Evolutionary conservation across 192 early-diverging fungal species (phyloP).

Genomic region (Funneliformis mosseae): DNA sequence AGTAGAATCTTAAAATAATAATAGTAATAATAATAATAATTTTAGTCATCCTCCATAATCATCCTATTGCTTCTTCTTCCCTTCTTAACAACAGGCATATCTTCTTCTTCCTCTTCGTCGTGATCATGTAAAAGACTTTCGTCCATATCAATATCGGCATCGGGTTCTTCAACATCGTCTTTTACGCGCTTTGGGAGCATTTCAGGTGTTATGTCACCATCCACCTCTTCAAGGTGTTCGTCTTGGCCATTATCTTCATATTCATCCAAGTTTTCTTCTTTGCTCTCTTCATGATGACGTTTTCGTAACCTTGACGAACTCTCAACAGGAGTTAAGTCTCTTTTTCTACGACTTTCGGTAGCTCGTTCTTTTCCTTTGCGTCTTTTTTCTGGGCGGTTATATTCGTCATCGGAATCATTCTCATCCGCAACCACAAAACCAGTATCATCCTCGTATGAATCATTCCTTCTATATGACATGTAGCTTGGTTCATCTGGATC

Average conservation of each 20-base stretch:
- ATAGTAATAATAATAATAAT: not conserved
- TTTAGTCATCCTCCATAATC: not conserved
- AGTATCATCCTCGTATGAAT: slow-evolving; percentile 51
- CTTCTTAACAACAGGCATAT: not conserved
- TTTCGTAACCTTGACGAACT: not conserved
- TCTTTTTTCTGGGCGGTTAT: not conserved
- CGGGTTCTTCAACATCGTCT: not conserved
- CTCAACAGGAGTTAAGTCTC: not conserved
- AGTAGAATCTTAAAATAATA: too few relatives aligned
- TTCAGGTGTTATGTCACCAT: not conserved
- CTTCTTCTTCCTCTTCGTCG: slow-evolving; percentile 2
- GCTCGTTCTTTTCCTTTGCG: slow-evolving; percentile 2
- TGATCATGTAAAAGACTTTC: not conserved
- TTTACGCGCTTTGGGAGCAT: not conserved
- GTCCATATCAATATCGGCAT: not conserved
- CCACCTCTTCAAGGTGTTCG: not conserved
- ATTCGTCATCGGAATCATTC: slow-evolving; percentile 30
- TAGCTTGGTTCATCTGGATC: slow-evolving; percentile 43
- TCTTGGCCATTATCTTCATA: not conserved
- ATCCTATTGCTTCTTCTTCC: not conserved
- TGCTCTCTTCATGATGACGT: not conserved
- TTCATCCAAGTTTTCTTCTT: not conserved
- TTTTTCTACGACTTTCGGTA: not conserved
- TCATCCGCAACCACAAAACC: slow-evolving; percentile 64
- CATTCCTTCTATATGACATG: slow-evolving; percentile 20